Conservation (phyloP, 176 grass and related monocot species). For the Carex kokanica region DNA sequence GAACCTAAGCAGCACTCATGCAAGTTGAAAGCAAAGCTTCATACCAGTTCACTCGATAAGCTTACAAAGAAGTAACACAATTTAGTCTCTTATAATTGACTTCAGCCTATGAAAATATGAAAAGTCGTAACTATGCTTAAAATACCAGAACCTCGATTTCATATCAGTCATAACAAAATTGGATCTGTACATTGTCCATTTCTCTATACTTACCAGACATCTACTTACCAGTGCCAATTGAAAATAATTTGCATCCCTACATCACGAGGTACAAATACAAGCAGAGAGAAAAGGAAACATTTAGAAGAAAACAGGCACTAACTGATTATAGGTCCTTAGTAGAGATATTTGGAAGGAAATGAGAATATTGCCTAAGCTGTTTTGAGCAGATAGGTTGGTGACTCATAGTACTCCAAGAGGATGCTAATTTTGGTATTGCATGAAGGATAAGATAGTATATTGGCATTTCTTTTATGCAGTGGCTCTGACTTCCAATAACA, state of each 20-base stretch:
- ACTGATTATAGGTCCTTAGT: neutral
- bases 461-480: neutral
- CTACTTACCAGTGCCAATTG: neutral
- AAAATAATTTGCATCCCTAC: neutral
- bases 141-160: no score
- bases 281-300: neutral
- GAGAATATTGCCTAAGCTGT: neutral
- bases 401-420: neutral
- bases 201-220: neutral
- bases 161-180: neutral
- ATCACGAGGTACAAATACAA: neutral
- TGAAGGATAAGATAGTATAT: neutral
- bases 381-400: neutral
- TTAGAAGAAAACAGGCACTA: neutral
- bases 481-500: neutral
- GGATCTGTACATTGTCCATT: neutral
- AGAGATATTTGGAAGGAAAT: constrained; percentile 3
- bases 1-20: neutral
- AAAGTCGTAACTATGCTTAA: neutral
- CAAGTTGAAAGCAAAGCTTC: neutral
- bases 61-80: neutral
- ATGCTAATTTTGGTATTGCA: neutral
- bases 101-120: neutral
- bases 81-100: neutral
- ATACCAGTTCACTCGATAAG: neutral